phyloP scores from a whole-genome alignment of 2,329 filamentous ascomycete genomes.

The Colletotrichum sp. region DNA sequence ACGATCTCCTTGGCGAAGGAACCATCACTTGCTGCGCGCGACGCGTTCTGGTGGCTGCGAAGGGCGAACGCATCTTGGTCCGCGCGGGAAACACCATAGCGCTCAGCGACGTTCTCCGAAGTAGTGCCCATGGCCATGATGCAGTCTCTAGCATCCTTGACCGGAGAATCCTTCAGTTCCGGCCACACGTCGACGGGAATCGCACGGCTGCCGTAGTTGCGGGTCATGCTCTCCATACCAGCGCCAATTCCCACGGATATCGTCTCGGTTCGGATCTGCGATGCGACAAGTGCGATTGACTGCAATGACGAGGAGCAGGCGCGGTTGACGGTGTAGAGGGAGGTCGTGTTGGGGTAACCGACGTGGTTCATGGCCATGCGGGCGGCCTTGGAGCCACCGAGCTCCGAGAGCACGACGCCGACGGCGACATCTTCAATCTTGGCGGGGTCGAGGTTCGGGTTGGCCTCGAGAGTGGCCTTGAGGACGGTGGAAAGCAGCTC shows the following conservation, averaged over 20 bases:
- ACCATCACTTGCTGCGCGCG: conserved; percentile 71
- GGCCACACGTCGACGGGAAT: conserved; percentile 86
- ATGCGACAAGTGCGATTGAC: conserved; percentile 76
- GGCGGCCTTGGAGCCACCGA: conserved; percentile 88
- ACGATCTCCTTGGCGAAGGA: conserved; percentile 81
- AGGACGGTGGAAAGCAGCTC: conserved; percentile 77
- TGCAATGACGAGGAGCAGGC: conserved; percentile 83
- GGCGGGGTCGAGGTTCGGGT: conserved; percentile 73
- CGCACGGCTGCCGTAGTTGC: conserved; percentile 85
- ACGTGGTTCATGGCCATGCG: conserved; percentile 90
- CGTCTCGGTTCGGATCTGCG: conserved; percentile 75
- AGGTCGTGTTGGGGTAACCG: conserved; percentile 74
- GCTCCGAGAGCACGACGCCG: conserved; percentile 88
- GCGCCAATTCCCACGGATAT: conserved; percentile 80
- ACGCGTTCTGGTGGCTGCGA: conserved; percentile 75
- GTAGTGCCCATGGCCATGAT: conserved; percentile 95
- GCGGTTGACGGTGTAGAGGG: conserved; percentile 87
- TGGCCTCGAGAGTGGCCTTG: conserved; percentile 72
- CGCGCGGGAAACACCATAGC: conserved; percentile 74
- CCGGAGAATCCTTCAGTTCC: conserved; percentile 66
- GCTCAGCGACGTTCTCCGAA: conserved; percentile 82
- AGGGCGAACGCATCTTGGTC: conserved; percentile 88
- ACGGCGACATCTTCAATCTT: conserved; percentile 82
- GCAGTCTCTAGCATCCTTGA: conserved; percentile 79
- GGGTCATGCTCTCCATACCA: conserved; percentile 96